phyloP scores from a whole-genome alignment of 306 rosid species.

The Casuarina cunninghamiana region DNA sequence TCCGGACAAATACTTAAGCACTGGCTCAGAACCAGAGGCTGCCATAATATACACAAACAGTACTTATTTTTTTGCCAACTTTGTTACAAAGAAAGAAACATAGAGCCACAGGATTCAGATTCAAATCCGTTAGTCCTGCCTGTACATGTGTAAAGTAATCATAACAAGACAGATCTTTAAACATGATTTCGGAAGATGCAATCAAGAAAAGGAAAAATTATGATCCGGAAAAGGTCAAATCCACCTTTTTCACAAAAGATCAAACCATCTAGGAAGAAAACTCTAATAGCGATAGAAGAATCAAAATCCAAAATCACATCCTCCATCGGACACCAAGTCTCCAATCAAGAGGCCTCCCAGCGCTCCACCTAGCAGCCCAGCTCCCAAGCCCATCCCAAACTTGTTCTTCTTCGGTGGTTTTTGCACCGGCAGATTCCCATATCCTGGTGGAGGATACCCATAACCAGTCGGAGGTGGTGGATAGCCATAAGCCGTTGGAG shows the following conservation, averaged over 20 bases:
- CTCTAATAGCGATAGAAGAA: conserved; percentile 7
- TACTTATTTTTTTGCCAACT: no score
- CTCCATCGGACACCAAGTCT: conserved; percentile 69
- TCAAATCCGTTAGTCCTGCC: background rate
- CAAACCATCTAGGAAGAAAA: background rate
- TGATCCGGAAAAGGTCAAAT: background rate
- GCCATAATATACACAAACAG: no score
- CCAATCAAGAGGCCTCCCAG: conserved; percentile 79
- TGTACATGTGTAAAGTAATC: background rate
- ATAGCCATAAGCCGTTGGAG: conserved; percentile 15
- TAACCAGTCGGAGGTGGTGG: conserved; percentile 30
- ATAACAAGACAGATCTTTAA: background rate
- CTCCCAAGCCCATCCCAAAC: conserved; percentile 73
- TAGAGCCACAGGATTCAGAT: background rate
- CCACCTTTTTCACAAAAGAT: background rate
- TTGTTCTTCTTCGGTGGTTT: conserved; percentile 49
- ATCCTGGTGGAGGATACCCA: conserved; percentile 32
- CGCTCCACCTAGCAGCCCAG: conserved; percentile 77
- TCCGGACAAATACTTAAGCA: no score
- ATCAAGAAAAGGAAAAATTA: background rate
- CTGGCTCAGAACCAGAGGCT: no score
- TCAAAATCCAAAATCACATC: conserved; percentile 43
- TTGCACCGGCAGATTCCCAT: conserved; percentile 23
- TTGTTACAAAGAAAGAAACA: background rate
- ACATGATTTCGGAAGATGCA: background rate